Evolutionary conservation across 2,329 filamentous ascomycete species (phyloP), one percentile per base, ranked within the genome.

Genomic region (Basipetospora chlamydospora): DNA sequence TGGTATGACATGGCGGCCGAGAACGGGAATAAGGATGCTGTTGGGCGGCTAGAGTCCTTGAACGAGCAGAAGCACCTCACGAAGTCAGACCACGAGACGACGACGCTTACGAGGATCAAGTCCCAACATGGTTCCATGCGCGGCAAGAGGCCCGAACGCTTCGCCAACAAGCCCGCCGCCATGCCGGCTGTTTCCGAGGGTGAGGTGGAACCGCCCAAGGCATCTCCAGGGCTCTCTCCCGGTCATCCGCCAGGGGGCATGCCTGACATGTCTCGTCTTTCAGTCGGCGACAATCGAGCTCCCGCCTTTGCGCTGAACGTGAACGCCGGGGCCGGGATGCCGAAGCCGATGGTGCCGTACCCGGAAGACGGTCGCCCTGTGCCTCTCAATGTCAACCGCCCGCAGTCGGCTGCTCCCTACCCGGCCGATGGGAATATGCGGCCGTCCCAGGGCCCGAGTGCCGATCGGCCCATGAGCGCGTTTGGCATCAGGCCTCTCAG

Each of bases 1-100:
- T 98, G 90, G 90, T 98, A 98, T 53, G 74, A 81, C 45, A 77
- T 85, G 49, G 88, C 90, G 6, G 81, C 86, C 21, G 79, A 83
- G 22, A 84, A 88, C 49, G 90, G 88, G 25, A 98, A 96, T 57
- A 81, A 82, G 47, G 90, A 98, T 57, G 90, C 90, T 10, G 62
- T 75, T 33, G 72, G 70, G 31, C 76, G 90, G 29, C 74, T 98
- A 39, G 83, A 94, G 33, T 86, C 83, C 35, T 77, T 98, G 36
- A 78, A 75, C 32, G 76, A 83, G 47, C 80, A 84, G 39, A 84
- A 84, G 56, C 82, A 82, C 3, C 65, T 96, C 32, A 92, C 85
- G 3, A 87, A 87, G 59, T 73, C 79, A 46, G 90, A 96, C 49
- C 90, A 98, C 53, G 88, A 96, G 56, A 84, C 86, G 38, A 79